Percentiles rank a stretch among this genome's conserved stretches.
Conservation (phyloP, 345 rosid species). For the Populus euphratica region DNA sequence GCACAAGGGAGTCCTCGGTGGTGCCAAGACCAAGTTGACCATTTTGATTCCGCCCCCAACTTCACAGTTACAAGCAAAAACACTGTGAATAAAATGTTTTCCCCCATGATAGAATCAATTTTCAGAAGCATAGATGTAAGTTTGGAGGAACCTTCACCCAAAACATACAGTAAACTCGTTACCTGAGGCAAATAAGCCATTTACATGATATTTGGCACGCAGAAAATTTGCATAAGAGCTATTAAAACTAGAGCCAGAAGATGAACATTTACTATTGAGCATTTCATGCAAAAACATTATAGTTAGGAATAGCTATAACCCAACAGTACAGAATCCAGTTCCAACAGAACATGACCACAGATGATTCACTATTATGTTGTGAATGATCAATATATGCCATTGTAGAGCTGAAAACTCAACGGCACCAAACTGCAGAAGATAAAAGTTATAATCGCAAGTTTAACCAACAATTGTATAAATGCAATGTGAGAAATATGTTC, state of each 20-base stretch:
- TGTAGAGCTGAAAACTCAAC: neutral
- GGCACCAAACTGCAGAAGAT: too few species aligned
- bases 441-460: too few species aligned
- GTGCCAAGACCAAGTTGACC: constrained; percentile 98
- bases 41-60: constrained; percentile 99
- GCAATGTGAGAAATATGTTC: too few species aligned
- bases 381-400: neutral
- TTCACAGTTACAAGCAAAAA: constrained; percentile 30
- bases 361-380: neutral
- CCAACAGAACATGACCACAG: neutral
- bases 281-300: too few species aligned
- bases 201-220: neutral
- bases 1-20: constrained; percentile 81
- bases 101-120: neutral
- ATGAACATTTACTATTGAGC: neutral
- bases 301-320: neutral
- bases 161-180: neutral
- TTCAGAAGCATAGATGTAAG: neutral
- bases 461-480: too few species aligned
- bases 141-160: neutral
- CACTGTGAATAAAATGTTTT: neutral
- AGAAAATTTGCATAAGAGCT: neutral
- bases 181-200: neutral
- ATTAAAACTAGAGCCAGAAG: neutral
- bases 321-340: neutral